Evolutionary conservation across 345 rosid genomes (phyloP).

Genomic region (sweet orange (Citrus sinensis)): DVS_A1.0 CM039163.1:5900001-5900500

Average conservation of each 20-base stretch:
- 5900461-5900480: too few species aligned
- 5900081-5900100: background rate
- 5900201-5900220: too few species aligned
- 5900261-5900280: too few species aligned
- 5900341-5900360: background rate
- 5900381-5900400: too few species aligned
- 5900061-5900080: background rate
- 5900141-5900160: background rate
- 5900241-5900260: rapidly evolving
- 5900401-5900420: too few species aligned
- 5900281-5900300: too few species aligned
- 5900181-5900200: background rate
- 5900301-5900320: too few species aligned
- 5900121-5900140: background rate
- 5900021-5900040: background rate
- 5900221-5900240: too few species aligned
- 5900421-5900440: too few species aligned
- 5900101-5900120: background rate
- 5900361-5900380: too few species aligned
- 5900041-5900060: background rate
- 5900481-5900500: background rate
- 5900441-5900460: too few species aligned
- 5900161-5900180: background rate
- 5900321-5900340: too few species aligned
- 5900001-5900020: background rate